phyloP scores from a whole-genome alignment of 1,139 yeast genomes.

The Saccharomycopsis hybrid region DNA sequence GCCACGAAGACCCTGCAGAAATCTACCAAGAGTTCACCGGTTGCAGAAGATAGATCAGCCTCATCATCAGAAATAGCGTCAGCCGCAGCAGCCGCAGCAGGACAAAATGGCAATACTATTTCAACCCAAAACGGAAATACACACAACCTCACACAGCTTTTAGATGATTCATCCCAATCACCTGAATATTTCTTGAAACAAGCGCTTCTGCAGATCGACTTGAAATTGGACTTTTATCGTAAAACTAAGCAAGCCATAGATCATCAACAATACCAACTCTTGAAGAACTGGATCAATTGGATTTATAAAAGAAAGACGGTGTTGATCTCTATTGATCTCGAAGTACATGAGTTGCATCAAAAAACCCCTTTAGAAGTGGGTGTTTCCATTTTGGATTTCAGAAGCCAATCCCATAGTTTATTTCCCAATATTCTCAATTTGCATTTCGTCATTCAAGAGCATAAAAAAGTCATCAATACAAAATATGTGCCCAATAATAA shows the following conservation, averaged over 20 bases:
- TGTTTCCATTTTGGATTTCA: constrained; percentile 58
- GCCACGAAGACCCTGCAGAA: too few relatives aligned
- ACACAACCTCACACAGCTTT: too few relatives aligned
- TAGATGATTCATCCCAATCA: too few relatives aligned
- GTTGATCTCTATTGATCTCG: constrained; percentile 38
- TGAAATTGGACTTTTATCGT: constrained; percentile 5
- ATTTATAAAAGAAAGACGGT: constrained; percentile 30
- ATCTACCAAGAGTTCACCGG: too few relatives aligned
- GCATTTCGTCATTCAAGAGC: constrained; percentile 55
- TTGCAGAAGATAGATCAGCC: too few relatives aligned
- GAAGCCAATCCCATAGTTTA: constrained; percentile 34
- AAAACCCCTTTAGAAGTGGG: constrained; percentile 51
- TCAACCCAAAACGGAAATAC: too few relatives aligned
- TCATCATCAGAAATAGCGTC: too few relatives aligned
- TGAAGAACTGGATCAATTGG: constrained; percentile 25
- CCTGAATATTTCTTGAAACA: neutral
- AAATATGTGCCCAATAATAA: constrained; percentile 58
- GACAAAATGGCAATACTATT: too few relatives aligned
- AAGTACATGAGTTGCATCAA: constrained; percentile 36
- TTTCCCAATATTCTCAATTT: constrained; percentile 41
- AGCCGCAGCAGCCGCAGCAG: too few relatives aligned
- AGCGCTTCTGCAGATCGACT: constrained; percentile 15
- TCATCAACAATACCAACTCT: constrained; percentile 1
- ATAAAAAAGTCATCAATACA: constrained; percentile 38
- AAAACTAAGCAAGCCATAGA: neutral